Evolutionary conservation across 2,329 filamentous ascomycete genomes (phyloP), one percentile per base, ranked within the genome.

Genomic region (Hypoxylon sp.): DNA sequence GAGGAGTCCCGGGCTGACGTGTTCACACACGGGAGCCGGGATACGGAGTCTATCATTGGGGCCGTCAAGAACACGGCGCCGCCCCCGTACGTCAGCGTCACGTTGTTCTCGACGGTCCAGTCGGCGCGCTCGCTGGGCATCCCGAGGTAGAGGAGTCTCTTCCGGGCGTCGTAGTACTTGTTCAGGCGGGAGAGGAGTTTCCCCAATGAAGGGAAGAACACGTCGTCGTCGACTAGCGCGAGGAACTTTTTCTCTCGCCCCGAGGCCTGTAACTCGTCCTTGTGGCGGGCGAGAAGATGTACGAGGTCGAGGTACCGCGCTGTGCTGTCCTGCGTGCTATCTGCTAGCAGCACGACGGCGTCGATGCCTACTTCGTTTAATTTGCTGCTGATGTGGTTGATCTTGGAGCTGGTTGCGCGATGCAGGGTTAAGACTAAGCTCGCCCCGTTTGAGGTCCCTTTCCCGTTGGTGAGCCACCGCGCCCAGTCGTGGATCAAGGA

Each of bases 401-500:
- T 73, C 59, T 86, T 78, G 2, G 73, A 65, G 11, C 73, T 68
- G 4, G 74, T 74, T 1, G 81, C 81, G 35, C 78, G 78, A 51
- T 85, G 80, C 39, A 86, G 76, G 14, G 80, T 75, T 35, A 85
- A 74, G 14, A 84, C 71, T 11, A 85, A 70, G 4, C 76, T 79
- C 2, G 83, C 83, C 10, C 84, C 84, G 66, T 84, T 85, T 2
- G 80, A 80, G 11, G 73, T 71, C 2, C 79, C 77, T 8, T 76
- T 76, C 3, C 81, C 81, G 48, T 82, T 77, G 0, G 84, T 84
- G 61, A 85, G 78, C 83, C 82, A 85, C 2, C 83, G 78, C 39
- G 80, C 76, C 84, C 83, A 85, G 63, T 81, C 80, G 46, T 76
- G 76, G 5, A 84, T 71, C 46, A 84, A 73, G 9, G 81, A 78